phyloP scores from a whole-genome alignment of 352 stramenopile genomes.

The Globisporangium carolinianum region DNA sequence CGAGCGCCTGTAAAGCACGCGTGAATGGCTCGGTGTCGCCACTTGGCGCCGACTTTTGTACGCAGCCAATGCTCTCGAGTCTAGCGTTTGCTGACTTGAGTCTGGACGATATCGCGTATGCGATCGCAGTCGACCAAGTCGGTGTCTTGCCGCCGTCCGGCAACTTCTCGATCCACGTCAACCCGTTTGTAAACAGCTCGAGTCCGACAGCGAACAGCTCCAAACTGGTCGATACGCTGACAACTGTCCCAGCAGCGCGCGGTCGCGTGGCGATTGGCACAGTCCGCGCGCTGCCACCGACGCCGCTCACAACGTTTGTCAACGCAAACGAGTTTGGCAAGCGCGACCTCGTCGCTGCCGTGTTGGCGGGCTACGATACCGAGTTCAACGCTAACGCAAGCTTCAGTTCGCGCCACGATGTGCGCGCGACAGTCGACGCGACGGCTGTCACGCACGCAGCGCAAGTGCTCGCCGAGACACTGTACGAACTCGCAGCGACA shows the following conservation, averaged over 20 bases:
- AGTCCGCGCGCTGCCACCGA: conserved; percentile 44
- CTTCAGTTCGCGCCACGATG: conserved; percentile 70
- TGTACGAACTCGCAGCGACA: conserved; percentile 55
- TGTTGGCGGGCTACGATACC: conserved; percentile 55
- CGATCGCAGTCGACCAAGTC: conserved; percentile 78
- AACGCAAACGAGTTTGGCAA: conserved; percentile 64
- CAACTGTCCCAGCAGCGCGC: conserved; percentile 40
- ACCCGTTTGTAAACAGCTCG: conserved; percentile 25
- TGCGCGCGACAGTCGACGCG: conserved; percentile 35
- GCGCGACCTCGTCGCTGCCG: conserved; percentile 46
- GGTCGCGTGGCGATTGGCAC: conserved; percentile 34
- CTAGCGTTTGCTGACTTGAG: conserved; percentile 55
- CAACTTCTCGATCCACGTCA: conserved; percentile 68
- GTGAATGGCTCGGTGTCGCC: conserved; percentile 46
- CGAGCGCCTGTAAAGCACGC: conserved; percentile 33
- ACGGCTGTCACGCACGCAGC: conserved; percentile 50
- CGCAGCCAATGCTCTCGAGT: conserved; percentile 47
- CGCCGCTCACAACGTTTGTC: conserved; percentile 64
- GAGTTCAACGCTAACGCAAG: conserved; percentile 20
- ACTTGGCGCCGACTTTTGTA: conserved; percentile 57
- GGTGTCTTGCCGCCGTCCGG: conserved; percentile 37
- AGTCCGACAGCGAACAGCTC: neutral
- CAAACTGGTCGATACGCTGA: conserved; percentile 19
- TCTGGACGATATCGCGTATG: conserved; percentile 51
- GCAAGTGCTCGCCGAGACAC: conserved; percentile 63